Evolutionary conservation across 108 stramenopile species (phyloP), one percentile per base, ranked within the genome.

Genomic region (Pseudonitzschia delicatissima): DNA sequence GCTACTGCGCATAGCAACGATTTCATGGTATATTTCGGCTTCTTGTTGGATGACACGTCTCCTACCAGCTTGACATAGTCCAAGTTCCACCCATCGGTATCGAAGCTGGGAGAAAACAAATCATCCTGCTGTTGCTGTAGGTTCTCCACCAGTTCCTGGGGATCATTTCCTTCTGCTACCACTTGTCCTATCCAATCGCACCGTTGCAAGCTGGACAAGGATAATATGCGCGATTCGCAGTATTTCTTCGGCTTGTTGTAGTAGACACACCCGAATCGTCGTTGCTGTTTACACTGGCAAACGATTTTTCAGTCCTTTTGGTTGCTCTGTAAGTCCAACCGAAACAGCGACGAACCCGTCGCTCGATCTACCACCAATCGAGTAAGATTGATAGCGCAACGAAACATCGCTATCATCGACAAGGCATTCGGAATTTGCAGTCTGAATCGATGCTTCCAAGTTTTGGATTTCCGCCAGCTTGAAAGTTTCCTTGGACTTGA

Each of bases 401-500:
- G 1, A 64, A 57, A 35, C 49, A 32, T 53, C 34, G 8, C 27
- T 0, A 0, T 28, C 52, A 28, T 53, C 29, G 31, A n/a, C 4
- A 15, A 33, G 6, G 11, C 6, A 11, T 55, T 55, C 31, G 18
- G 28, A 57, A 21, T 26, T 48, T 57, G 13, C 5, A 1, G 29
- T 64, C 59, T 77, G 40, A 17, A 87, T 23, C 21, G 66, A 35
- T n/a, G 71, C 67, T 51, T 89, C 83, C 20, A 84, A 28, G 42
- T 74, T 74, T 62, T 85, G 84, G 17, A 86, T 62, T 32, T 86
- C 88, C 0, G 85, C 78, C 23, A 89, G 66, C 63, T 86, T 86
- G 77, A 86, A 89, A 4, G 83, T 82, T 61, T 86, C 85, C 27
- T 48, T 78, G 37, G 85, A 84, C 61, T 89, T 86, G 25, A 71